Evolutionary conservation across 108 stramenopile species (phyloP), one percentile per base, ranked within the genome.

Genomic region (Tribonema minus): DNA sequence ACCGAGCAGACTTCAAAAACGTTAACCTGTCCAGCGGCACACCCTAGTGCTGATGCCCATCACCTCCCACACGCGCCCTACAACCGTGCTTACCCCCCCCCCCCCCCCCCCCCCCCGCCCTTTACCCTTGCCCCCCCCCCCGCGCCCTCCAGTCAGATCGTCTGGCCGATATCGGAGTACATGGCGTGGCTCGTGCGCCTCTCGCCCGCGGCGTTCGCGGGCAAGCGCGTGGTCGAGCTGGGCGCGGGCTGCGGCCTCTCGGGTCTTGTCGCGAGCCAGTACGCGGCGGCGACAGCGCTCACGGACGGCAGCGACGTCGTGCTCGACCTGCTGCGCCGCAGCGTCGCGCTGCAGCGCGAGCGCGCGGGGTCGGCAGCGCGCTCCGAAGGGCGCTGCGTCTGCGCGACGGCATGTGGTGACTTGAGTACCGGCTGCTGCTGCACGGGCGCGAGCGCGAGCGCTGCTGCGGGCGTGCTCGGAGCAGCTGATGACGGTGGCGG

Each of bases 171-270:
- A 9, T 46, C 69, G 4, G 36, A 36, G 3, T 70, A 29, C 40
- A 15, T 70, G 23, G 69, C 41, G 7, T 70, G 59, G 59, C 41
- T 61, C 58, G 59, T 71, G 32, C 38, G n/a, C 9, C 7, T 4
- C 30, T 9, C 4, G 59, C 37, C 6, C 15, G 23, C 58, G 34
- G 38, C 41, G 40, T 71, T 71, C 31, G 71, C n/a, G 20, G 71
- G 71, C 23, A 29, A 61, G 20, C 25, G n/a, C 3, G 71, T 71
- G 30, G 60, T 61, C 9, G 71, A 71, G 59, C 26, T 71, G 60
- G 71, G 71, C 5, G 71, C 71, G 3, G 71, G 71, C 40, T 71
- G 71, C 40, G 46, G 71, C 28, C 71, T 71, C 7, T 12, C 58
- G 26, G 71, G 71, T 1, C 71, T 71, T 5, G 71, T 71, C 9